Percentiles rank a stretch among this genome's conserved stretches.
Conservation (phyloP, 1,139 yeast genomes). For the Geotrichum phurueaensis region DNA sequence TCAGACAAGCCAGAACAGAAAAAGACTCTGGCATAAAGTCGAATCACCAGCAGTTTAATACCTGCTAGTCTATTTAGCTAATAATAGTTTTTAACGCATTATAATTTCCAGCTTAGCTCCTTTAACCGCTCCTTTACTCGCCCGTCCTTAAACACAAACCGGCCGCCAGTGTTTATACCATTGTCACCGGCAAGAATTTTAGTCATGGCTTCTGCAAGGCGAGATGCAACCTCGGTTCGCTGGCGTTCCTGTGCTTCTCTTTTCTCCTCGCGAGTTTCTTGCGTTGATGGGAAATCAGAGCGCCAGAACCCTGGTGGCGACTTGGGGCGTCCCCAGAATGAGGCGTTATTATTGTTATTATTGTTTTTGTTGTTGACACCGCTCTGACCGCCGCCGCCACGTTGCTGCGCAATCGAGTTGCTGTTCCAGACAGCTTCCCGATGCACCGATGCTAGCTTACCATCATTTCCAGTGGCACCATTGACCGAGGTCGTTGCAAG, state of each 20-base stretch:
- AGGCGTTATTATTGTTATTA: slow-evolving; percentile 17
- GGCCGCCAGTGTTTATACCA: slow-evolving; percentile 15
- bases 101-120: neutral
- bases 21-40: too few species aligned
- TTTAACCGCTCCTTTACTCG: slow-evolving; percentile 14
- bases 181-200: neutral
- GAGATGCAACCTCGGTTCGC: slow-evolving; percentile 17
- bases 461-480: neutral
- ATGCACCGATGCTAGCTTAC: neutral
- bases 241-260: slow-evolving; percentile 19
- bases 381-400: neutral
- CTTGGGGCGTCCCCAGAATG: slow-evolving; percentile 24
- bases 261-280: slow-evolving; percentile 26
- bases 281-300: slow-evolving; percentile 32
- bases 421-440: neutral
- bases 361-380: neutral
- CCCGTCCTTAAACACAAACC: slow-evolving; percentile 24
- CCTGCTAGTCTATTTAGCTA: neutral
- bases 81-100: neutral
- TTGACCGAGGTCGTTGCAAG: neutral
- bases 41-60: neutral
- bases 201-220: slow-evolving; percentile 24
- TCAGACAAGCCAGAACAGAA: too few species aligned
- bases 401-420: neutral
- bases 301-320: slow-evolving; percentile 36